Evolutionary conservation across 306 rosid genomes (phyloP), one percentile per base, ranked within the genome.

Genomic region (Begonia loranthoides): DNA sequence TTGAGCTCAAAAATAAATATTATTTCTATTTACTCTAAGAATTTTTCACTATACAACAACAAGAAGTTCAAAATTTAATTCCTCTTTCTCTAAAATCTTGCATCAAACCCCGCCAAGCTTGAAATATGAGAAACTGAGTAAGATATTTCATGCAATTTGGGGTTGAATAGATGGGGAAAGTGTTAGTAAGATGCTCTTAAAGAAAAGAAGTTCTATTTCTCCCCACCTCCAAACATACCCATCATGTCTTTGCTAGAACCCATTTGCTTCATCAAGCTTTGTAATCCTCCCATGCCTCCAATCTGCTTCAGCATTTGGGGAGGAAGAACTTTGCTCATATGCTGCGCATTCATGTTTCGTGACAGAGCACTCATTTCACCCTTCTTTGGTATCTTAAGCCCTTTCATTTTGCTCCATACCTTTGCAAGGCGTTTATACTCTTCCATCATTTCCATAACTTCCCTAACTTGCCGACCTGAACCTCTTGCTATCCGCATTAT

Each of bases 191-290:
- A 24, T 24, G 34, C 34, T 24, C 34, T 24, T 24, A 24, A 24
- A 24, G 5, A 24, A 24, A 24, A 24, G 0, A 24, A 47, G 13
- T 13, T 33, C 68, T 80, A 69, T 33, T 76, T 76, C 15, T 78
- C 76, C 39, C 78, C 83, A 15, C 79, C 94, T 52, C 94, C 93
- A 14, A 88, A 65, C 93, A 82, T 80, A 39, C 94, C 79, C 93
- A 82, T 79, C 96, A 87, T 82, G 50, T 87, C 96, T 56, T 83
- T 83, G 34, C 58, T 41, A 17, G 82, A 71, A 58, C 96, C 87
- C 80, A 83, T 80, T 64, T 76, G 87, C 79, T 83, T 83, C 96
- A 87, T 83, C 84, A 87, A 72, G 83, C 54, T 87, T 65, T 89
- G 87, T 55, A 89, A 62, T 13, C 87, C 92, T 45, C 87, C 81